phyloP scores from a whole-genome alignment of 306 rosid species.

The Prunus dulcis region DNA sequence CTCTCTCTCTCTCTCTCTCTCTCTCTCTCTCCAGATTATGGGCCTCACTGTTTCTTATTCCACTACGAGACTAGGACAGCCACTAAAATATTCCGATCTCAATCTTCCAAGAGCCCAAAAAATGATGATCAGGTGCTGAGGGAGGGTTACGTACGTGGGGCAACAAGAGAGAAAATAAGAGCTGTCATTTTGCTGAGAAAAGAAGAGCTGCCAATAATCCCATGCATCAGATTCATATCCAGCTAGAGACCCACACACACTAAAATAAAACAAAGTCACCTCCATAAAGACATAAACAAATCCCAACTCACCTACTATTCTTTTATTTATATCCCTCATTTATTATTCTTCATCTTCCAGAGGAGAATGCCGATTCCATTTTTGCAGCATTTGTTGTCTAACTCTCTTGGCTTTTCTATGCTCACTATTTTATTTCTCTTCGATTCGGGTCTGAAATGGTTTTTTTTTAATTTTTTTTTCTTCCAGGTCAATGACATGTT shows the following conservation, averaged over 20 bases:
- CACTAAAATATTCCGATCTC: neutral
- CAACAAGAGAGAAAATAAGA: neutral
- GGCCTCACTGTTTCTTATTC: no score
- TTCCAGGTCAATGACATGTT: neutral
- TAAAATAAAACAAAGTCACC: no score
- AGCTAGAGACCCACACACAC: no score
- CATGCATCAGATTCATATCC: no score
- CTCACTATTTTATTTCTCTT: neutral
- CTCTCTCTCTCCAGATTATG: no score
- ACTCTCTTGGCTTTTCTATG: slow-evolving; percentile 12
- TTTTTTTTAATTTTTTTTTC: no score
- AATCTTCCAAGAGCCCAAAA: slow-evolving; percentile 2
- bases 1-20: no score
- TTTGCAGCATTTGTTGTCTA: slow-evolving; percentile 24
- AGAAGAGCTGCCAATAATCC: no score
- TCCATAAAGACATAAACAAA: no score
- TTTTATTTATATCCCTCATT: neutral
- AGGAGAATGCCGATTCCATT: neutral
- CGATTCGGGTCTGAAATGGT: neutral
- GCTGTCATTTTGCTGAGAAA: slow-evolving; percentile 13
- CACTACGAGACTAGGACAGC: neutral
- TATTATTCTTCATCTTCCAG: neutral
- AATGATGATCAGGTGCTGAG: no score
- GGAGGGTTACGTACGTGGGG: neutral
- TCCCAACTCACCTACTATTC: no score